Percentiles rank a stretch among this genome's conserved stretches.
Evolutionary conservation across 2,329 filamentous ascomycete species (phyloP).

Genomic region (Sporothrix protearum): DNA sequence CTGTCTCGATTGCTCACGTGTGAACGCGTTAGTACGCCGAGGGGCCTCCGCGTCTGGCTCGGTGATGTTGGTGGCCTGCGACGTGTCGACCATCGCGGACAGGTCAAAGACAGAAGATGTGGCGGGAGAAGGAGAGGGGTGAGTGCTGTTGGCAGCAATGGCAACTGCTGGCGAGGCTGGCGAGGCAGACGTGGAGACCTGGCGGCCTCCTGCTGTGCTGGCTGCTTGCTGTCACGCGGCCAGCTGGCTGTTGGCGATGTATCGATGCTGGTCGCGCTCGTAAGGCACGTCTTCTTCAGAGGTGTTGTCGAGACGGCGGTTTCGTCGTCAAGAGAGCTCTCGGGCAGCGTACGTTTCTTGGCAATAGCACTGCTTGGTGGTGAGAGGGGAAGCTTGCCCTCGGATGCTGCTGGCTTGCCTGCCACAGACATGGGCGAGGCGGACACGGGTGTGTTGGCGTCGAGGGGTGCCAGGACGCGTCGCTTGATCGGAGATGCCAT

Average conservation of each 20-base stretch:
- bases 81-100: conserved; percentile 43
- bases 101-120: conserved; percentile 51
- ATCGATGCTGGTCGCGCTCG: background rate
- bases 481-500: conserved; percentile 42
- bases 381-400: conserved; percentile 13
- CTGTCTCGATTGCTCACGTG: conserved; percentile 52
- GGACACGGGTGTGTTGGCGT: conserved; percentile 43
- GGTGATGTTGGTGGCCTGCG: conserved; percentile 49
- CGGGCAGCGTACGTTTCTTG: conserved; percentile 17
- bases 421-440: conserved; percentile 27
- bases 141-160: background rate
- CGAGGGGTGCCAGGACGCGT: conserved; percentile 48
- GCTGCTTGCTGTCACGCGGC: background rate
- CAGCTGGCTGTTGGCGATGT: background rate
- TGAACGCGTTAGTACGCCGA: conserved; percentile 31
- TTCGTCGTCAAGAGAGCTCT: conserved; percentile 1
- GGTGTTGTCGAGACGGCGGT: background rate
- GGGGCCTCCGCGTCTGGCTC: conserved; percentile 42
- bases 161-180: background rate
- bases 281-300: conserved; percentile 14
- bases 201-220: background rate
- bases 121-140: conserved; percentile 39
- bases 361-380: conserved; percentile 18
- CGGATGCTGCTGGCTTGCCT: background rate
- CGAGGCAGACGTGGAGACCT: background rate